Evolutionary conservation across 1,284 basidiomycete species (phyloP).

Genomic region (Irpex sp.): DNA sequence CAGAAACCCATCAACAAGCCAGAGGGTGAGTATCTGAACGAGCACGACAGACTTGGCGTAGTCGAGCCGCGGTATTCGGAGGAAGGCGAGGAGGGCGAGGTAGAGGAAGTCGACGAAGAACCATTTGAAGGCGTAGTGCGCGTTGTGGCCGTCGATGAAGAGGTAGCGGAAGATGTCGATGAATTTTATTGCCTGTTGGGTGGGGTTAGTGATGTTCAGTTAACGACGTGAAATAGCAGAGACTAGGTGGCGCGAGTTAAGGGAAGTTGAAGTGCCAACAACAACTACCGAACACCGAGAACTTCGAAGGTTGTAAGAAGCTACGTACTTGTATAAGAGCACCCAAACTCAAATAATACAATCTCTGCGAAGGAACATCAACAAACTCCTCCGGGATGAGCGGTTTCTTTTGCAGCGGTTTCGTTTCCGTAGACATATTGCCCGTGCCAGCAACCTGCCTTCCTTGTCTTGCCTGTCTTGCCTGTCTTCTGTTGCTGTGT

Average conservation of each 20-base stretch:
- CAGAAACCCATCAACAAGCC: slow-evolving; percentile 62
- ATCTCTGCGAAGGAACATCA: slow-evolving; percentile 43
- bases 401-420: slow-evolving; percentile 14
- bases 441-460: neutral
- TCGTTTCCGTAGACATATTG: slow-evolving; percentile 16
- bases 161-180: slow-evolving; percentile 57
- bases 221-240: no score
- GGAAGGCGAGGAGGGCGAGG: slow-evolving; percentile 53
- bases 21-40: slow-evolving; percentile 55
- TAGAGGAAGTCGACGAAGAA: slow-evolving; percentile 62
- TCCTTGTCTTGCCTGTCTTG: no score
- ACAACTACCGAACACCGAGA: neutral
- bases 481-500: no score
- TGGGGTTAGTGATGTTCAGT: neutral
- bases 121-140: slow-evolving; percentile 58
- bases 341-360: slow-evolving; percentile 43
- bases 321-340: slow-evolving; percentile 40
- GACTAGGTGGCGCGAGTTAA: neutral
- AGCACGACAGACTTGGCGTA: slow-evolving; percentile 61
- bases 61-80: slow-evolving; percentile 77
- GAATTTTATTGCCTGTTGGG: slow-evolving; percentile 57
- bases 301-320: slow-evolving; percentile 1
- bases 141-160: slow-evolving; percentile 36
- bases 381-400: slow-evolving; percentile 32
- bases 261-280: neutral